These are phyloP conservation scores for Dothidotthia symphoricarpi DNA, from an alignment of 2,329 filamentous ascomycete genomes.

Conservation along the genomic window DNA sequence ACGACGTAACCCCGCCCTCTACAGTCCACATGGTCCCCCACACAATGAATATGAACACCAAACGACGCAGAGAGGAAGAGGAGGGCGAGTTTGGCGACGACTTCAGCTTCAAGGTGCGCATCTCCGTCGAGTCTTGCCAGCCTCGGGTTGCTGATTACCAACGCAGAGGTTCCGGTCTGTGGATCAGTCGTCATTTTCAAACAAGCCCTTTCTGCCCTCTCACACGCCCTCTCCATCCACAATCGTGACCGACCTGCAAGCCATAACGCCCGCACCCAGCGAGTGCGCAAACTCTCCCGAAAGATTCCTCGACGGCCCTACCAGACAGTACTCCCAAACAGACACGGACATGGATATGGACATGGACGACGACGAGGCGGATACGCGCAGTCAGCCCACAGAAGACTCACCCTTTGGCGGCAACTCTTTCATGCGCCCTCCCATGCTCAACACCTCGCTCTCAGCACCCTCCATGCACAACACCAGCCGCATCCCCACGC, in stretches of 20 bases:
- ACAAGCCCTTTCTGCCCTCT: constrained; percentile 24
- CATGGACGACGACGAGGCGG: constrained; percentile 37
- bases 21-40: constrained; percentile 27
- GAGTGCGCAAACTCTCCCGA: constrained; percentile 28
- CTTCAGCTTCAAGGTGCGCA: constrained; percentile 31
- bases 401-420: constrained; percentile 36
- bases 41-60: constrained; percentile 29
- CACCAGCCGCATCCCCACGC: constrained; percentile 41
- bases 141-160: too few relatives aligned
- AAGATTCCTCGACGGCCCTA: constrained; percentile 19
- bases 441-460: constrained; percentile 35
- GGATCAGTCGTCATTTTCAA: constrained; percentile 8
- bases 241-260: constrained; percentile 23
- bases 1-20: constrained; percentile 4
- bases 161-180: too few relatives aligned
- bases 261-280: constrained; percentile 33
- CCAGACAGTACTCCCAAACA: constrained; percentile 20
- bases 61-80: constrained; percentile 37
- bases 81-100: constrained; percentile 34
- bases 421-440: constrained; percentile 32
- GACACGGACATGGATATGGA: constrained; percentile 37
- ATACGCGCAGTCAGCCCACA: constrained; percentile 36
- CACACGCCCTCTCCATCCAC: constrained; percentile 30
- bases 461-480: constrained; percentile 20
- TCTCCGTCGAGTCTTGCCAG: not conserved